A percentile compares a stretch with the other conserved stretches of the same genome.
These are phyloP conservation scores for Thelephora ganbajun DNA, from an alignment of 768 basidiomycete genomes.

Conservation along the genomic window DNA sequence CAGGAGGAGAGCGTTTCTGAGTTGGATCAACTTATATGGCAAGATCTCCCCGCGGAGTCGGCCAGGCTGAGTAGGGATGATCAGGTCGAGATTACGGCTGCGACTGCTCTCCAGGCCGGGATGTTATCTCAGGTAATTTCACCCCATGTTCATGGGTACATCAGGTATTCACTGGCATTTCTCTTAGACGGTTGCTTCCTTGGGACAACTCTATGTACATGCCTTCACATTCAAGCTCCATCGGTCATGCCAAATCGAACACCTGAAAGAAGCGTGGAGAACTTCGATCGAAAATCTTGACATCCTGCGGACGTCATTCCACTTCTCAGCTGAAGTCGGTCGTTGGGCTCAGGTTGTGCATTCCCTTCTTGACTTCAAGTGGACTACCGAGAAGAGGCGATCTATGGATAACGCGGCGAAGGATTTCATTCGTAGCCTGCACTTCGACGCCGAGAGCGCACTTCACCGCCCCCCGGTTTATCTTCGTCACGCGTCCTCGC, in stretches of 20 bases:
- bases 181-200: constrained; percentile 15
- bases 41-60: constrained; percentile 6
- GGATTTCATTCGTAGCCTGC: constrained; percentile 4
- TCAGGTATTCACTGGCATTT: not conserved
- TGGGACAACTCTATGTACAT: constrained; percentile 19
- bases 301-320: constrained; percentile 34
- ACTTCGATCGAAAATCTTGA: constrained; percentile 17
- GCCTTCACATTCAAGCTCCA: constrained; percentile 15
- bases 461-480: constrained; percentile 20
- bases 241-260: constrained; percentile 12
- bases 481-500: constrained; percentile 7
- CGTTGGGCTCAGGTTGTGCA: constrained; percentile 18
- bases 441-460: constrained; percentile 13
- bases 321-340: constrained; percentile 23
- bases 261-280: constrained; percentile 24
- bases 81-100: constrained; percentile 21
- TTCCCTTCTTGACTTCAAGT: constrained; percentile 11
- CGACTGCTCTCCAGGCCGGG: constrained; percentile 31
- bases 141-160: no score
- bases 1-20: no score
- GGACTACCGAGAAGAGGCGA: constrained; percentile 9
- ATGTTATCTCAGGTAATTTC: constrained; percentile 32
- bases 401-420: constrained; percentile 1
- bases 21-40: no score
- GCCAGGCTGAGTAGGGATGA: constrained; percentile 18